Conservation (phyloP, 140 eudicot genomes). For the Cichorium intybus region DNA sequence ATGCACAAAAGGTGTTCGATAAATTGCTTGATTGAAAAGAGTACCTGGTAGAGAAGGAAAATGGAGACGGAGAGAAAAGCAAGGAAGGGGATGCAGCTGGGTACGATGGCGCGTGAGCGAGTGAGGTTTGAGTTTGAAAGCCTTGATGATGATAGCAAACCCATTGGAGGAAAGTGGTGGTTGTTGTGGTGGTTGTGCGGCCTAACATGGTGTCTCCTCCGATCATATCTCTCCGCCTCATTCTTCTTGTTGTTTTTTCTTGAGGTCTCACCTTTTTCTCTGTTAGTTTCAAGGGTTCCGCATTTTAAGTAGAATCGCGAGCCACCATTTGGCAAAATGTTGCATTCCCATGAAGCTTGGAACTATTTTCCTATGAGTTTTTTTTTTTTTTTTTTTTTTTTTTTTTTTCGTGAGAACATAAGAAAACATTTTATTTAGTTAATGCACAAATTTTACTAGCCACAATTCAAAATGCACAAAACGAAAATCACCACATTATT, state of each 20-base stretch:
- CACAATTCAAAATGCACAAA: too few relatives aligned
- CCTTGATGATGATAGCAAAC: constrained; percentile 23
- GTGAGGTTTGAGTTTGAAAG: constrained; percentile 19
- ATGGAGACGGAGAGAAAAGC: constrained; percentile 25
- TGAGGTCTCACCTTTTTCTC: constrained; percentile 23
- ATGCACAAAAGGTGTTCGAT: not conserved
- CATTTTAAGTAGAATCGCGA: constrained; percentile 10
- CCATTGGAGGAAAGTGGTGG: constrained; percentile 27
- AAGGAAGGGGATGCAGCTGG: constrained; percentile 26
- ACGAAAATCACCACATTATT: too few relatives aligned
- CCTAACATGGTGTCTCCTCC: constrained; percentile 13
- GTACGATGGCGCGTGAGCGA: constrained; percentile 14
- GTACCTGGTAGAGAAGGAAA: constrained; percentile 34
- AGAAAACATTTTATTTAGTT: not conserved
- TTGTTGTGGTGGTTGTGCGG: constrained; percentile 7
- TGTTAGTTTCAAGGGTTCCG: constrained; percentile 23
- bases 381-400: too few relatives aligned
- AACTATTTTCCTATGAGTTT: not conserved
- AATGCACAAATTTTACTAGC: not conserved
- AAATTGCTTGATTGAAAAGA: not conserved
- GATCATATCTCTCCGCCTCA: constrained; percentile 30
- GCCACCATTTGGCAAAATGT: constrained; percentile 32
- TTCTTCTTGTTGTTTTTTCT: constrained; percentile 3
- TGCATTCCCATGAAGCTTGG: constrained; percentile 25
- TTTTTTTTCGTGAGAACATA: not conserved